Percentiles rank a stretch among this genome's conserved stretches.
These are phyloP conservation scores for Tricholoma furcatifolium DNA, from an alignment of 768 basidiomycete species.

Conservation along the genomic window DNA sequence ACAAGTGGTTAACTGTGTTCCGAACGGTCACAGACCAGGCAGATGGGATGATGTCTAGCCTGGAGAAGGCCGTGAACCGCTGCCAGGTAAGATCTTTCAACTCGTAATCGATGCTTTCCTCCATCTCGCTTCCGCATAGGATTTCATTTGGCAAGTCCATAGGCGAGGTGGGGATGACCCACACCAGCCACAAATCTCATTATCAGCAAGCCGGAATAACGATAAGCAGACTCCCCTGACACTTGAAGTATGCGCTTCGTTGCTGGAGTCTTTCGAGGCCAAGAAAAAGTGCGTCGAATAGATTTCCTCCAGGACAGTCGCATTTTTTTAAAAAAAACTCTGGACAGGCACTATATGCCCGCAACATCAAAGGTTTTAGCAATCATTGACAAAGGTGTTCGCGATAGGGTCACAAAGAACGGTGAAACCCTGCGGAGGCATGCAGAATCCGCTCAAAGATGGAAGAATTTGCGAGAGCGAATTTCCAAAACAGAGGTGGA, in stretches of 20 bases:
- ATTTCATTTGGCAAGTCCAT: conserved; percentile 85
- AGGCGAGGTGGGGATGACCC: conserved; percentile 49
- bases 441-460: conserved; percentile 85
- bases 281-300: conserved; percentile 70
- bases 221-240: conserved; percentile 43
- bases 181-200: conserved; percentile 40
- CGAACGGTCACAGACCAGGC: conserved; percentile 93
- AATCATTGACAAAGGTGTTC: conserved; percentile 92
- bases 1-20: conserved; percentile 96
- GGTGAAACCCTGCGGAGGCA: conserved; percentile 91
- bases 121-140: conserved; percentile 38
- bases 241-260: conserved; percentile 61
- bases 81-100: conserved; percentile 64
- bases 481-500: conserved; percentile 80
- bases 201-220: conserved; percentile 48
- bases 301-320: neutral
- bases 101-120: conserved; percentile 2
- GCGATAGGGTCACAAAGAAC: conserved; percentile 93
- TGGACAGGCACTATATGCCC: conserved; percentile 85
- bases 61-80: conserved; percentile 90
- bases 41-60: conserved; percentile 94
- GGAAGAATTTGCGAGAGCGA: conserved; percentile 77
- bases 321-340: neutral
- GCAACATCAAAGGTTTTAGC: conserved; percentile 89
- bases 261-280: conserved; percentile 78